These are phyloP conservation scores for Myxozyma neotropica DNA, from an alignment of 805 yeast species.

Conservation along the genomic window DNA sequence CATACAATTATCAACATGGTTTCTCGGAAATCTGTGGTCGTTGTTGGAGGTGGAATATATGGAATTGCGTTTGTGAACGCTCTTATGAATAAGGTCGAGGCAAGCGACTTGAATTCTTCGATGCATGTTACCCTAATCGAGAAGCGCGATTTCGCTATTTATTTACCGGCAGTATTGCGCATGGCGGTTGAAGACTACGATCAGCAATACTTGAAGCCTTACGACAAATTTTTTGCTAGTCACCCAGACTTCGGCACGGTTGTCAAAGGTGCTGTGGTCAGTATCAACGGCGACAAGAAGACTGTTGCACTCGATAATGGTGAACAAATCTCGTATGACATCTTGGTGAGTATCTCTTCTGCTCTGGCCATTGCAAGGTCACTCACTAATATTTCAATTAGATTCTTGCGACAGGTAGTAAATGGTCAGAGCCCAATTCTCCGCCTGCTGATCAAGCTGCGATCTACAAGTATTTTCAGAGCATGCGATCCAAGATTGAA, in stretches of 20 bases:
- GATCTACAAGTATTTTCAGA: background rate
- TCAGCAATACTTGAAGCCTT: conserved; percentile 12
- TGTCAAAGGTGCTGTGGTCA: background rate
- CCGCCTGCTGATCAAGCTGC: conserved; percentile 6
- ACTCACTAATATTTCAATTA: background rate
- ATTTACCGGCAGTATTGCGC: conserved; percentile 16
- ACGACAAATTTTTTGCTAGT: conserved; percentile 13
- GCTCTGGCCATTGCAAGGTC: background rate
- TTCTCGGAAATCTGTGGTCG: background rate
- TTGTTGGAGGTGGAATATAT: conserved; percentile 19
- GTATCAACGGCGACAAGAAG: conserved; percentile 1
- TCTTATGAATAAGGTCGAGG: background rate
- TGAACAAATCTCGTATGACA: conserved; percentile 9
- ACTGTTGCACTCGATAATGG: conserved; percentile 16
- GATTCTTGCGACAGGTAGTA: conserved; percentile 24
- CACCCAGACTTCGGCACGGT: conserved; percentile 7
- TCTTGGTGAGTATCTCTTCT: conserved; percentile 12
- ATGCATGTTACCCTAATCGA: conserved; percentile 14
- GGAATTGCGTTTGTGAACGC: background rate
- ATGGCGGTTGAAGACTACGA: conserved; percentile 20
- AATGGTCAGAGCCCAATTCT: background rate
- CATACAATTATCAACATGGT: background rate
- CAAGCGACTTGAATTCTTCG: background rate
- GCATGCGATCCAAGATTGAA: conserved; percentile 39
- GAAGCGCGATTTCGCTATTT: conserved; percentile 18